Evolutionary conservation across 108 stramenopile species (phyloP).

Genomic region (Stephanodiscus minutulus): DNA sequence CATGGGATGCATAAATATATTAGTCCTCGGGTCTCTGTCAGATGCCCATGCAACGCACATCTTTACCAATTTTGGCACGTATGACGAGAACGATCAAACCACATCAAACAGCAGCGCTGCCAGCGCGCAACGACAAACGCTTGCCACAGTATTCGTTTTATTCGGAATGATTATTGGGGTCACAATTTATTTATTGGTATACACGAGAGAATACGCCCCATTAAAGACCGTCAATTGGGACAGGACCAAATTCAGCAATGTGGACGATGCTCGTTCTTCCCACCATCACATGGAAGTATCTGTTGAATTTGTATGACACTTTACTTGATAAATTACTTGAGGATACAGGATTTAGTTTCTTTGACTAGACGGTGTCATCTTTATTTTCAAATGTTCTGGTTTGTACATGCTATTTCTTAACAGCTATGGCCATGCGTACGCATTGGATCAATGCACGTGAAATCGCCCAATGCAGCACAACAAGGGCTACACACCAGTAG

Average conservation of each 20-base stretch:
- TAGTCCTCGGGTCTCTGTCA: conserved; percentile 14
- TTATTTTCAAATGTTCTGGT: too few species aligned
- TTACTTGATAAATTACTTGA: too few species aligned
- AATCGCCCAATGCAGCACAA: too few species aligned
- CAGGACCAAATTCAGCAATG: background rate
- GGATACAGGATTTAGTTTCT: too few species aligned
- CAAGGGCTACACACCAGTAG: too few species aligned
- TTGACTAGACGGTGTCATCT: too few species aligned
- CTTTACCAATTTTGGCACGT: background rate
- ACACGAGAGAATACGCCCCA: background rate
- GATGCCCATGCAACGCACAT: background rate
- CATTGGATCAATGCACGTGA: too few species aligned
- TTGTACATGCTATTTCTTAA: too few species aligned
- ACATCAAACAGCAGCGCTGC: background rate
- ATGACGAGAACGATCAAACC: background rate
- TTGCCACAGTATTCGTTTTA: background rate
- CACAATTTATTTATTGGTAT: background rate
- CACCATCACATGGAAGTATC: background rate
- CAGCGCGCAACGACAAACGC: background rate
- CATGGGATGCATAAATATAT: conserved; percentile 28
- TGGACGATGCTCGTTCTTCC: background rate
- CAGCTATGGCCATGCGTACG: too few species aligned
- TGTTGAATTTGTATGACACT: background rate
- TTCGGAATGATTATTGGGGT: background rate
- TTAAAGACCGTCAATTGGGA: background rate